Base-by-base conservation (phyloP, 2,329 filamentous ascomycete species). In the Cephalotrichum gorgonifer region DNA sequence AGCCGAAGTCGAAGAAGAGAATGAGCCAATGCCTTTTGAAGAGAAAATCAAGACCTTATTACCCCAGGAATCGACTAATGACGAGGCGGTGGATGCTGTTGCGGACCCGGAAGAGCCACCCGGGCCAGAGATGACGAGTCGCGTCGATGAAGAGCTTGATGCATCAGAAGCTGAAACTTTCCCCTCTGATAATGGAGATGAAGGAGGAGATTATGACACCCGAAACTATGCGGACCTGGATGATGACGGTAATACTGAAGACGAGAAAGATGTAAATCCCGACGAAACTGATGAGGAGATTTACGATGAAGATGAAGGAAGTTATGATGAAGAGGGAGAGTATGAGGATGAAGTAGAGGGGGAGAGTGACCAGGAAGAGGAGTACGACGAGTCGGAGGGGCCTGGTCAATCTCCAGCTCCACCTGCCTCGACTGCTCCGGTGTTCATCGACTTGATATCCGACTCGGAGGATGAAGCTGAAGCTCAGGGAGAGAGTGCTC, bases 361-460 rank as follows among this genome's bases (percentile, higher is more conserved):
- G 12, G 43, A 49, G 11, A 31, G 50, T 9, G 45, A 53, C 3
- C 43, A 44, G 27, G 50, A 49, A 23, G 22, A 50, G 11, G 42
- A 49, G 22, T 22, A 49, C 15, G 30, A 49, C 20, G 51, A 53
- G 23, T 46, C 44, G 20, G 51, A 53, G 35, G 41, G 42, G 31
- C 31, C 46, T 23, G 28, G 27, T n/a, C 30, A 44, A 17, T 23
- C 27, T 7, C 17, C 25, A 22, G 39, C 23, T 39, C 45, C 56
- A 5, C 30, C 56, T 11, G 52, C 52, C 9, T 51, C 62, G 2
- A 58, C 58, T 7, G 58, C 62, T 7, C 69, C 70, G 2, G 63
- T 74, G 4, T 64, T 74, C 17, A 75, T 76, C 51, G 66, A 66
- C 48, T 55, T 76, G 9, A 58, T 75, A 3, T 73, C 72, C 1